Percentiles rank a stretch among this genome's conserved stretches.
Conservation (phyloP, 2,329 filamentous ascomycete genomes). For the Incumbomyces delicatus region DNA sequence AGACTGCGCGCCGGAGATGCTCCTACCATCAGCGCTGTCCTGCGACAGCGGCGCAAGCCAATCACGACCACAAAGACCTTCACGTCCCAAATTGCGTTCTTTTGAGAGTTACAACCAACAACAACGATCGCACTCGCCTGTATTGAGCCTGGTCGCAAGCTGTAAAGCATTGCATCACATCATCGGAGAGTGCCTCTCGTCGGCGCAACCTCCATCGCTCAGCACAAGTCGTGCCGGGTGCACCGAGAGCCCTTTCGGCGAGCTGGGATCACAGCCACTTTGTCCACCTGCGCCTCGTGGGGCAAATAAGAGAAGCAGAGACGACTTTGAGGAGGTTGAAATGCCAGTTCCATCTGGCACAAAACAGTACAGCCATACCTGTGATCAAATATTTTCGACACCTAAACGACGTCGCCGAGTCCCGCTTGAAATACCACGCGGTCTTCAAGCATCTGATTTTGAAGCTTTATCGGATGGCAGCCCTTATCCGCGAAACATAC, state of each 20-base stretch:
- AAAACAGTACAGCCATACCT: conserved; percentile 13
- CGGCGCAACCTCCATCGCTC: conserved; percentile 11
- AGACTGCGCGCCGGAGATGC: conserved; percentile 21
- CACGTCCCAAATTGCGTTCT: conserved; percentile 19
- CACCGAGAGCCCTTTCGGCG: conserved; percentile 22
- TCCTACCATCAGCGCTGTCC: conserved; percentile 37
- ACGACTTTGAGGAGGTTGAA: conserved; percentile 22
- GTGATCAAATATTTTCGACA: conserved; percentile 22
- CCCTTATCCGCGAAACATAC: conserved; percentile 19
- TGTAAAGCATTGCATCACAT: conserved; percentile 21
- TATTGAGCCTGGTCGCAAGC: conserved; percentile 23
- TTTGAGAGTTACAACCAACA: conserved; percentile 26
- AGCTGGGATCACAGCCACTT: conserved; percentile 21
- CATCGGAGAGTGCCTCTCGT: conserved; percentile 18
- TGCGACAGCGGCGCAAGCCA: conserved; percentile 31
- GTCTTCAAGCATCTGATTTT: conserved; percentile 35
- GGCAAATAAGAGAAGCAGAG: conserved; percentile 32
- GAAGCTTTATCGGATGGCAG: conserved; percentile 24
- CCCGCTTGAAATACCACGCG: conserved; percentile 36
- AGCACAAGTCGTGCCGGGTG: conserved; percentile 22
- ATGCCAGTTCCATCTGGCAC: conserved; percentile 13
- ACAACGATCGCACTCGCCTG: conserved; percentile 16
- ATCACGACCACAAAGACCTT: conserved; percentile 15
- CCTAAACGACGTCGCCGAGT: conserved; percentile 36
- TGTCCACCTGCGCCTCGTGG: conserved; percentile 19